phyloP scores from a whole-genome alignment of 1,139 yeast genomes.

The Pichia sp. region DNA sequence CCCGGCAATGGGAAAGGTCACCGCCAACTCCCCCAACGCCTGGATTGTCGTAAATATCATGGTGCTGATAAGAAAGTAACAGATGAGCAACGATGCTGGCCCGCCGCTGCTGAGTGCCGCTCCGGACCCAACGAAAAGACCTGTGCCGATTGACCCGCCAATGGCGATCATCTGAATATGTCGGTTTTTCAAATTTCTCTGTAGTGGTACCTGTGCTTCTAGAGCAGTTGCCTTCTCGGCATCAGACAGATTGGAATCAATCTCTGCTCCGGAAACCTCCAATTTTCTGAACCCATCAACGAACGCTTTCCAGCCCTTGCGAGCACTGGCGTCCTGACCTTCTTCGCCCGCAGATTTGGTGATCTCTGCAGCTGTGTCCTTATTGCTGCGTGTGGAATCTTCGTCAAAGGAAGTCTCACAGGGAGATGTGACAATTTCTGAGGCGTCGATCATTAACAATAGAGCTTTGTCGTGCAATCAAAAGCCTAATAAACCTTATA shows the following conservation, averaged over 20 bases:
- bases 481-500: too few relatives aligned
- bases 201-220: slow-evolving; percentile 65
- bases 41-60: slow-evolving; percentile 59
- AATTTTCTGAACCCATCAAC: slow-evolving; percentile 16
- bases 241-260: slow-evolving; percentile 58
- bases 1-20: slow-evolving; percentile 60
- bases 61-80: slow-evolving; percentile 42
- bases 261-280: neutral
- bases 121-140: slow-evolving; percentile 55
- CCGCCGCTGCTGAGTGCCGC: slow-evolving; percentile 56
- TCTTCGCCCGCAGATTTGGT: neutral
- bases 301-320: slow-evolving; percentile 4
- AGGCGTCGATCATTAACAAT: neutral
- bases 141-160: slow-evolving; percentile 77
- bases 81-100: slow-evolving; percentile 55
- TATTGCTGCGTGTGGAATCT: neutral
- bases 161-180: slow-evolving; percentile 77
- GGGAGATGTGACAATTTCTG: neutral
- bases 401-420: neutral
- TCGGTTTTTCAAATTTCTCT: slow-evolving; percentile 53
- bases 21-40: slow-evolving; percentile 52
- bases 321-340: neutral
- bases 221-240: slow-evolving; percentile 58
- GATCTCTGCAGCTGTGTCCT: neutral
- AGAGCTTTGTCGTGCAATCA: too few relatives aligned